phyloP scores from a whole-genome alignment of 352 stramenopile genomes.

The Phytophthora hibernalis region DNA sequence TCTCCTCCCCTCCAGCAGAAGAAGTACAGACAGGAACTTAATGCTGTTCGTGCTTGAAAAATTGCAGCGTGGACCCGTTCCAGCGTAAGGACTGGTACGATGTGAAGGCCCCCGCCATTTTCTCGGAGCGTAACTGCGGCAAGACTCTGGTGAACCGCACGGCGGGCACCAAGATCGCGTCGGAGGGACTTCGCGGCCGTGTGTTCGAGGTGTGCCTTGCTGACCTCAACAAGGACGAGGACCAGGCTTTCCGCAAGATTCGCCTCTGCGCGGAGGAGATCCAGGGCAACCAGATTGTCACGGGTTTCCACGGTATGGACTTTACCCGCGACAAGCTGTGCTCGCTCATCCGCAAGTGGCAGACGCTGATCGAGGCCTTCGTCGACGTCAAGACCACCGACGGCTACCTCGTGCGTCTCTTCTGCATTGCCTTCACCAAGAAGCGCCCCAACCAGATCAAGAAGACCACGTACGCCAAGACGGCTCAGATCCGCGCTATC shows the following conservation, averaged over 20 bases:
- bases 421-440: constrained; percentile 99
- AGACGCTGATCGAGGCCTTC: constrained; percentile 99
- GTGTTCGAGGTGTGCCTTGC: constrained; percentile 99
- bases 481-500: constrained; percentile 96
- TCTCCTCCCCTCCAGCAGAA: background rate
- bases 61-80: constrained; percentile 96
- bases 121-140: constrained; percentile 96
- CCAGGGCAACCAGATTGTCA: constrained; percentile 89
- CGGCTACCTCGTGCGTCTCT: constrained; percentile 99
- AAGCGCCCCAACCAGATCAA: constrained; percentile 99
- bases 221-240: constrained; percentile 99
- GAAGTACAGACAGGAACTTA: constrained; percentile 9
- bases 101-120: constrained; percentile 98
- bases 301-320: constrained; percentile 93
- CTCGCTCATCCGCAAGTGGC: constrained; percentile 99
- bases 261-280: constrained; percentile 99
- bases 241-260: constrained; percentile 98
- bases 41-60: constrained; percentile 17
- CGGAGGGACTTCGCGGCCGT: constrained; percentile 98
- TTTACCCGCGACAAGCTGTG: constrained; percentile 99
- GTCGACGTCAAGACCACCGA: constrained; percentile 99
- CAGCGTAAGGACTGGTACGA: constrained; percentile 98
- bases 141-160: constrained; percentile 99
- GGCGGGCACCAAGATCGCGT: constrained; percentile 96
- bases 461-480: constrained; percentile 99